Percentiles rank a stretch among this genome's conserved stretches.
phyloP scores from a whole-genome alignment of 2,329 filamentous ascomycete genomes.

The Phoma sp. region DNA sequence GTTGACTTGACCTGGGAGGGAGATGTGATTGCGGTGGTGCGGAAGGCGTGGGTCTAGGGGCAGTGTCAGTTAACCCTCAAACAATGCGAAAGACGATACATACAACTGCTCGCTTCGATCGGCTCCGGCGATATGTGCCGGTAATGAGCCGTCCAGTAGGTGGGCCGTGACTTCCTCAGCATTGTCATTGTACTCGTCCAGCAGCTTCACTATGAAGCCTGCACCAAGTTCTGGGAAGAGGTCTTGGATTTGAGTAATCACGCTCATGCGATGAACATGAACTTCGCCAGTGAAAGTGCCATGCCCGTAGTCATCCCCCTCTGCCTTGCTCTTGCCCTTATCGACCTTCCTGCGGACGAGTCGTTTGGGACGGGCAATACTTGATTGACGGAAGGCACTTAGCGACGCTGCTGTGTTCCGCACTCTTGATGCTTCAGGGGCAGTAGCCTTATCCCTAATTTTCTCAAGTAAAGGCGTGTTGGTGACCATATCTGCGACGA shows the following conservation, averaged over 20 bases:
- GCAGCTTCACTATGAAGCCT: slow-evolving; percentile 78
- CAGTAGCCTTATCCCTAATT: slow-evolving; percentile 62
- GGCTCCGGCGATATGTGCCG: slow-evolving; percentile 68
- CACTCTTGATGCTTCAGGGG: slow-evolving; percentile 61
- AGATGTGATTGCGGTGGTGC: slow-evolving; percentile 49
- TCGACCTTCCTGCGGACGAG: slow-evolving; percentile 65
- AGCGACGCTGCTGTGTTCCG: slow-evolving; percentile 69
- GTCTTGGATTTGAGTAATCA: slow-evolving; percentile 90
- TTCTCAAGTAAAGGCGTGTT: slow-evolving; percentile 77
- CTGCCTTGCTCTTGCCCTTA: slow-evolving; percentile 68
- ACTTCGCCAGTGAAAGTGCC: slow-evolving; percentile 56
- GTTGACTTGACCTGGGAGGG: slow-evolving; percentile 66
- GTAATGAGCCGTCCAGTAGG: slow-evolving; percentile 79
- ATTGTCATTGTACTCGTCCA: slow-evolving; percentile 80
- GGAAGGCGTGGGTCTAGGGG: slow-evolving; percentile 23
- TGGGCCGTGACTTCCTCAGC: slow-evolving; percentile 82
- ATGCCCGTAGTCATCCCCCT: slow-evolving; percentile 45
- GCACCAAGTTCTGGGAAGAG: slow-evolving; percentile 88
- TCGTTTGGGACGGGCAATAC: slow-evolving; percentile 60
- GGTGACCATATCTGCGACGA: slow-evolving; percentile 84
- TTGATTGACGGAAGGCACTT: slow-evolving; percentile 62
- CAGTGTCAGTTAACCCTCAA: slow-evolving; percentile 20
- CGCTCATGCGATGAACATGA: slow-evolving; percentile 82
- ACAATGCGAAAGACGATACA: neutral
- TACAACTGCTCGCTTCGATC: slow-evolving; percentile 72